Evolutionary conservation across 2,329 filamentous ascomycete species (phyloP).

Genomic region (Dactylellina drechsleri): DNA sequence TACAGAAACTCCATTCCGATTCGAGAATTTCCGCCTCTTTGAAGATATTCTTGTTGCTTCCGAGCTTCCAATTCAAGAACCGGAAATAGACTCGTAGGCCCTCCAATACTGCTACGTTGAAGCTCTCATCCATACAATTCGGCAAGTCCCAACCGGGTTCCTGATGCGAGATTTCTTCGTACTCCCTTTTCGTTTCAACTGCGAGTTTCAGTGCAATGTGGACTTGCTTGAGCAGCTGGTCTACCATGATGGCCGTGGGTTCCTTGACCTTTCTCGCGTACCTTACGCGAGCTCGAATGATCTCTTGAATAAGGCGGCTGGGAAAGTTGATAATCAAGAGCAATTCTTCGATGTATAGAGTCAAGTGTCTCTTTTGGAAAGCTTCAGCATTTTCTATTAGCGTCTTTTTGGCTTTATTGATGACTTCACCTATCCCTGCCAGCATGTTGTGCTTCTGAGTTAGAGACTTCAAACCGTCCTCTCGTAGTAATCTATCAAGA

Average conservation of each 20-base stretch:
- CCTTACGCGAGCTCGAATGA: conserved; percentile 88
- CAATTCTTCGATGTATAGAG: conserved; percentile 95
- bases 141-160: conserved; percentile 95
- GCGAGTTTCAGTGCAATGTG: conserved; percentile 91
- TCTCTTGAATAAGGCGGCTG: conserved; percentile 92
- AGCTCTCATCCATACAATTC: conserved; percentile 95
- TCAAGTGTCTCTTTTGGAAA: conserved; percentile 88
- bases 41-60: conserved; percentile 98
- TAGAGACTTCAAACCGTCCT: conserved; percentile 90
- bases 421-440: conserved; percentile 81
- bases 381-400: conserved; percentile 84
- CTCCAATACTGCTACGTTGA: conserved; percentile 89
- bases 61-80: conserved; percentile 97
- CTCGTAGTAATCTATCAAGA: conserved; percentile 91
- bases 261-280: conserved; percentile 97
- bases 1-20: conserved; percentile 97
- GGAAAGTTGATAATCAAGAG: conserved; percentile 97
- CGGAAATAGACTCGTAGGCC: conserved; percentile 98
- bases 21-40: conserved; percentile 97
- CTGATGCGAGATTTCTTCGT: conserved; percentile 81
- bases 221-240: conserved; percentile 98
- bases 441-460: conserved; percentile 86
- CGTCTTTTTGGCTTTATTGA: conserved; percentile 91
- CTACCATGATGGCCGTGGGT: conserved; percentile 88
- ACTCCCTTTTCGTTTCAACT: conserved; percentile 90